Evolutionary conservation across 345 rosid species (phyloP), one percentile per base, ranked within the genome.

Genomic region (Acer campestre): DNA sequence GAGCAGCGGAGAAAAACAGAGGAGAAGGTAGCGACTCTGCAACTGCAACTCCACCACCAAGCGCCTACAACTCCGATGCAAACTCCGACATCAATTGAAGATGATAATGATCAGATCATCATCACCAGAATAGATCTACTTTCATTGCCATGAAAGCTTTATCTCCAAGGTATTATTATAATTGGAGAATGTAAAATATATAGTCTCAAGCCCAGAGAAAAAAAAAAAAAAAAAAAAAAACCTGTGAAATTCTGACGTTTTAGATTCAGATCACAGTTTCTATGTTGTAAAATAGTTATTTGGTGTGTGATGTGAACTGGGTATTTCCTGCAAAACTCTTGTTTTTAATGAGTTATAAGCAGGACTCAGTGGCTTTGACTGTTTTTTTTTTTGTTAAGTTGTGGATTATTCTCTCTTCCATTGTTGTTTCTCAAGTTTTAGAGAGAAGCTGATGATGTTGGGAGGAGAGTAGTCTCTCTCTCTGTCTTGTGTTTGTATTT

Each of bases 211-310:
- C 35, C 35, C 35, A 3, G 35, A 31, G 5, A 4, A 31, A 31
- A 31, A 31, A 31, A 31, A 2, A 31, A 31, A 27, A 31, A 31
- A 2, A 31, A 31, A 31, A 31, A 31, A 2, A 31, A 9, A 22
- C 14, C 63, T 55, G 71, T 16, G 7, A 16, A 16, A n/a, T 10
- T 75, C 72, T 75, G 78, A 10, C 11, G 0, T 67, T 67, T 76
- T 67, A 1, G 2, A 56, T 40, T 67, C 78, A 67, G 78, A 76
- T 76, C 65, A 16, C 73, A 53, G 78, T 56, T 67, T 53, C 64
- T 51, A 2, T 67, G 20, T n/a, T 63, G 48, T 64, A 17, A 29
- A 14, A 23, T 44, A 61, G 2, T 40, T 13, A 27, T 3, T 2
- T 61, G 5, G 27, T 48, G 70, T 74, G 29, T 18, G 58, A 16